Base-by-base conservation (phyloP, 169 alveolate species). In the Plasmodium yoelii region DNA sequence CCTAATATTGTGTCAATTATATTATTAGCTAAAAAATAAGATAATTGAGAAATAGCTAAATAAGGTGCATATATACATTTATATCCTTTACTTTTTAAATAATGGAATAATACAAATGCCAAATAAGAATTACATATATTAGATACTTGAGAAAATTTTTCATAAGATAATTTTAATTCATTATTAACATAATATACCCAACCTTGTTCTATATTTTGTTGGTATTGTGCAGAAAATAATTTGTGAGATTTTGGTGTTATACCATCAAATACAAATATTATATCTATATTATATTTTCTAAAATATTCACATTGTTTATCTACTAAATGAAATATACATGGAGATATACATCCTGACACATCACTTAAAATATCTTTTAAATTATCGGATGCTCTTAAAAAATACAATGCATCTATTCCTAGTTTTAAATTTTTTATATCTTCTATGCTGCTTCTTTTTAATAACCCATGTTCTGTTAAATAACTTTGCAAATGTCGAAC, bases 41-140 rank as follows among this genome's bases (percentile, higher is more conserved):
- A 70, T 49, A 94, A 53, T 84, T 94, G 96, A 9, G 95, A 90
- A 12, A 80, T 87, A 19, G 96, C 94, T 61, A 94, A 71, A 55
- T 94, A 94, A 15, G 96, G 96, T 53, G 94, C 92, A 51, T 93
- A 88, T 47, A 94, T 88, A 18, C 92, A 80, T 61, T 88, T 88
- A 57, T 74, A 68, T 46, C 95, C 95, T 80, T 73, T 90, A 44
- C 67, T 24, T 47, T 87, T 88, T 80, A 94, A 86, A 55, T 75
- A 70, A 26, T 84, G 80, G 42, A 92, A 87, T 60, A 94, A 74
- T 63, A 94, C 46, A 87, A 87, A 93, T 15, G 92, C 8, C 9
- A 89, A 18, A 70, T 94, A 94, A 19, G 92, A 88, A 47, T 82
- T 77, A 65, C 87, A 84, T 61, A 69, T 67, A 60, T 67, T 84